Percentiles rank a stretch among this genome's conserved stretches.
Evolutionary conservation across 75 land plant genomes (phyloP).

Genomic region (Pinus tabuliformis): DNA sequence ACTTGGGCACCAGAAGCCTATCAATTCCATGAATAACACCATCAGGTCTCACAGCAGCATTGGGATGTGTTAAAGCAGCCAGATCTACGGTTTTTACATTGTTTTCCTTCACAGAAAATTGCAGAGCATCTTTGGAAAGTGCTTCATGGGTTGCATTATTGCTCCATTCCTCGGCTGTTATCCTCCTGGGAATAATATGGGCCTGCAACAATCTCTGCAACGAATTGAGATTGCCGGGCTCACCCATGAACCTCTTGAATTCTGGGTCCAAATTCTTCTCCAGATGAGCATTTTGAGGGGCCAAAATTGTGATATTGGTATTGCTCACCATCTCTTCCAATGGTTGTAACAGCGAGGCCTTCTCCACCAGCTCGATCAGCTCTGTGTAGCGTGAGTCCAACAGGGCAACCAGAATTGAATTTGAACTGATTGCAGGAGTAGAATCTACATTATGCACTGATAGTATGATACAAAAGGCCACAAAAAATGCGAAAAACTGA

Average conservation of each 20-base stretch:
- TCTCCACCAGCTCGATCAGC: conserved; percentile 80
- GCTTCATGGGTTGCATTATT: conserved; percentile 13
- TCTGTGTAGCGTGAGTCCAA: conserved; percentile 91
- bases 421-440: conserved; percentile 37
- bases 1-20: conserved; percentile 63
- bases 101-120: not conserved
- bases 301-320: conserved; percentile 34
- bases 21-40: conserved; percentile 89
- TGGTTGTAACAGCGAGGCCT: conserved; percentile 53
- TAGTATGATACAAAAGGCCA: no score
- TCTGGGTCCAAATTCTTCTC: conserved; percentile 74
- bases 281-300: conserved; percentile 46
- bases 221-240: conserved; percentile 72
- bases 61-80: conserved; percentile 44
- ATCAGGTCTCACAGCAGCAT: conserved; percentile 63
- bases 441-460: no score
- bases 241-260: conserved; percentile 73
- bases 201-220: conserved; percentile 34
- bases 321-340: conserved; percentile 15
- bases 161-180: conserved; percentile 41
- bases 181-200: conserved; percentile 58
- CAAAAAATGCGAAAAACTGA: no score
- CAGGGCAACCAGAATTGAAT: conserved; percentile 81
- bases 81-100: conserved; percentile 17
- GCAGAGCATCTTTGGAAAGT: conserved; percentile 11